Base-by-base conservation (phyloP, 495 filamentous ascomycete genomes). In the Penicillium antarcticum region DNA sequence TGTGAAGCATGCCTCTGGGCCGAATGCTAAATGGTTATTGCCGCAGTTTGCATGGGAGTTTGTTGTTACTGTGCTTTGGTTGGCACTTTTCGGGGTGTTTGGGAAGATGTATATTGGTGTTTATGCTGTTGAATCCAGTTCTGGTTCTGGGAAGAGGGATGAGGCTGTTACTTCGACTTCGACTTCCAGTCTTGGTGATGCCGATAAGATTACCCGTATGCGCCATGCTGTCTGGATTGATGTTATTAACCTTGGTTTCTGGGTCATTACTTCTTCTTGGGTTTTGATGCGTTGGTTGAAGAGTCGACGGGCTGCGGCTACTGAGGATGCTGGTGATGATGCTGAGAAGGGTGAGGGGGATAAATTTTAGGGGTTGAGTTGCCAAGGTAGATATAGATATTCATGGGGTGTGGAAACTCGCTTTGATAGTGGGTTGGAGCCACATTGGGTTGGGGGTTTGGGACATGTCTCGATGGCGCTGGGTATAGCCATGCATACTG, bases 171-270 rank as follows among this genome's bases (percentile, higher is more conserved):
- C 86, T 61, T 56, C 51, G 6, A 43, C 35, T 33, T 14, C 74
- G 2, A 17, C 29, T 44, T 38, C 37, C 9, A 41, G 7, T 4
- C 31, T 62, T 23, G 59, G 57, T 17, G 60, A 66, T 63, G 54
- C 49, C 17, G 16, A 45, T 29, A 67, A 66, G 58, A 77, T 90
- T 42, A 71, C 75, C 56, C 77, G 87, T 26, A 94, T 95, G 90
- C 87, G 90, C 68, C 83, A 86, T 66, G 89, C 90, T 23, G 88
- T 91, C 24, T 96, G 89, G 89, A 70, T 95, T 18, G 88, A 92
- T 68, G 70, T 95, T 42, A 68, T 81, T 18, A 87, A 86, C 60
- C 78, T 87, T 64, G 51, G 87, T 31, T 69, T 95, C 19, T 95
- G 90, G 89, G 63, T 87, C 23, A 60, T 83, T 26, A 84, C 78